A percentile compares a stretch with the other conserved stretches of the same genome.
These are phyloP conservation scores for Prunus davidiana DNA, from an alignment of 306 rosid species.

Conservation along the genomic window DNA sequence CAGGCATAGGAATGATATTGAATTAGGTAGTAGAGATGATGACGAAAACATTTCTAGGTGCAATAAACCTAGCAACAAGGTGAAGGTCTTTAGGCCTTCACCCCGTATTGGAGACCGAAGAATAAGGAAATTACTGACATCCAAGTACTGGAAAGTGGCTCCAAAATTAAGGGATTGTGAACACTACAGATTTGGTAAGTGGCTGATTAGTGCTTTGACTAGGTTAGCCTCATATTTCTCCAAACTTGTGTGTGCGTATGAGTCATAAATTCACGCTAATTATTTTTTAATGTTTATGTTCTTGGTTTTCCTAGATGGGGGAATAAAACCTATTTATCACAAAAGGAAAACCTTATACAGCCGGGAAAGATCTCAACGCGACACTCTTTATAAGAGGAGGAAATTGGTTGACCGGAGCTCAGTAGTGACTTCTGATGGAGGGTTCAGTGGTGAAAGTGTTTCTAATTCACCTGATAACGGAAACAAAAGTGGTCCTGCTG, in stretches of 20 bases:
- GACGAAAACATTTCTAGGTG: conserved; percentile 67
- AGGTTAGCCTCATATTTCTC: background rate
- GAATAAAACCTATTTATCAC: conserved; percentile 33
- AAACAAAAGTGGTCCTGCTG: conserved; percentile 36
- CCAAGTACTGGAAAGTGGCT: conserved; percentile 75
- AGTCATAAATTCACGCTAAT: background rate
- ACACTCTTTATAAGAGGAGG: conserved; percentile 58
- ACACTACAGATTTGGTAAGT: conserved; percentile 61
- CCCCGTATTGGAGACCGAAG: conserved; percentile 50
- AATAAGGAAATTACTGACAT: conserved; percentile 66
- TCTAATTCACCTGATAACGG: conserved; percentile 56
- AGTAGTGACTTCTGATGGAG: conserved; percentile 58
- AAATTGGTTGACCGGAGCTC: conserved; percentile 51
- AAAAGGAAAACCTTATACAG: conserved; percentile 62
- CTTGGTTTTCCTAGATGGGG: conserved; percentile 43
- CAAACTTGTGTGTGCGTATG: background rate
- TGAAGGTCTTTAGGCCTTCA: conserved; percentile 53
- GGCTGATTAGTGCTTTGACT: conserved; percentile 12
- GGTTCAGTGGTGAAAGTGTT: conserved; percentile 80
- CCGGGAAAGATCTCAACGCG: conserved; percentile 47
- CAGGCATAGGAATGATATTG: conserved; percentile 52
- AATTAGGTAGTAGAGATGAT: conserved; percentile 83
- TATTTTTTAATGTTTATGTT: background rate
- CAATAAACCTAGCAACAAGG: conserved; percentile 55
- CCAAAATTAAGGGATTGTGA: conserved; percentile 82